Evolutionary conservation across 352 stramenopile species (phyloP).

Genomic region (Phytophthora podocarpi): DNA sequence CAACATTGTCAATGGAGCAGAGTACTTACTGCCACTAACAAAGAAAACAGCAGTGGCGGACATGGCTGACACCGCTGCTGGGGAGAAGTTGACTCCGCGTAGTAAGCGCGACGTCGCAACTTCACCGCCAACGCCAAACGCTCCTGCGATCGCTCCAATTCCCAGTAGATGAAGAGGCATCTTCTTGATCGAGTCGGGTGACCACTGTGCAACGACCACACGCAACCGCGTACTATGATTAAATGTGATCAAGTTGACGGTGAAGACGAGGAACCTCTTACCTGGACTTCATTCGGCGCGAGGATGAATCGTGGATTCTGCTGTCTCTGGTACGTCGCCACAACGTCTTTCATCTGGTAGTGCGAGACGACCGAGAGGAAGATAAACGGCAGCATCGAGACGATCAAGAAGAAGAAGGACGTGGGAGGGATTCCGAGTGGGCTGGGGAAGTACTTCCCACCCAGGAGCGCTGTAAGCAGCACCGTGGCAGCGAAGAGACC

Average conservation of each 20-base stretch:
- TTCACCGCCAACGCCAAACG: slow-evolving; percentile 92
- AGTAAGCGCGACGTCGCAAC: slow-evolving; percentile 92
- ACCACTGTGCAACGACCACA: slow-evolving; percentile 32
- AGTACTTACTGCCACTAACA: slow-evolving; percentile 42
- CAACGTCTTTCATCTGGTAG: slow-evolving; percentile 49
- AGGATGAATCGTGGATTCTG: slow-evolving; percentile 46
- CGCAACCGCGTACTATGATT: slow-evolving; percentile 10
- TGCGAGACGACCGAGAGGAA: slow-evolving; percentile 75
- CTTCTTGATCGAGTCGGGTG: slow-evolving; percentile 52
- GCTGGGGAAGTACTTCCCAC: slow-evolving; percentile 80
- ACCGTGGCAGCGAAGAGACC: slow-evolving; percentile 84
- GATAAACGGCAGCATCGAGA: slow-evolving; percentile 63
- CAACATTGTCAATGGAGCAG: background rate
- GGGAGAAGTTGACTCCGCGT: slow-evolving; percentile 86
- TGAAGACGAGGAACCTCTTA: slow-evolving; percentile 36
- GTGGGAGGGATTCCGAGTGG: slow-evolving; percentile 91
- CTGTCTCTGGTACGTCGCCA: slow-evolving; percentile 41
- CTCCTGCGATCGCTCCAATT: slow-evolving; percentile 89
- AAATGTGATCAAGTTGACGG: background rate
- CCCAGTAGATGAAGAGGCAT: slow-evolving; percentile 87
- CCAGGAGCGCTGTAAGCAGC: slow-evolving; percentile 89
- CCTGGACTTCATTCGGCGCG: slow-evolving; percentile 49
- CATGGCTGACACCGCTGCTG: slow-evolving; percentile 73
- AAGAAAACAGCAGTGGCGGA: slow-evolving; percentile 56
- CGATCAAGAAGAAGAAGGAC: slow-evolving; percentile 80